Evolutionary conservation across 192 early-diverging fungal genomes (phyloP), one percentile per base, ranked within the genome.

Genomic region (Spinellus fusiger): DNA sequence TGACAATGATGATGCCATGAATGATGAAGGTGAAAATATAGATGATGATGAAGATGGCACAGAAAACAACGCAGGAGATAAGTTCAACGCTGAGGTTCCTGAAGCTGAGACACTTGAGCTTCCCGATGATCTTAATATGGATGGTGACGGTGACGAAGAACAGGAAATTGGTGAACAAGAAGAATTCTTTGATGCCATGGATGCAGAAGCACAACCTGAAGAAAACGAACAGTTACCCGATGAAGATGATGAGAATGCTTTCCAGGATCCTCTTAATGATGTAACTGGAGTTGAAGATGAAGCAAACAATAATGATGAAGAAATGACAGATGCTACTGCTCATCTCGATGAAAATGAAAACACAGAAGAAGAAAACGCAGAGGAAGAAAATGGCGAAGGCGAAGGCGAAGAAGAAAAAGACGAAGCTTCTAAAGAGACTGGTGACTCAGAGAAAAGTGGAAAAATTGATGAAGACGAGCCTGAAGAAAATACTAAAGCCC

Each of bases 21-120:
- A 77, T 5, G 81, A 83, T 1, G 72, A 77, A 15, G 71, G 65
- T 29, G 68, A 68, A 1, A 68, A 61, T 3, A 68, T 71, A 16
- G 72, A 80, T 34, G 71, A 73, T 51, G 69, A 73, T 28, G 77
- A 83, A 32, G 70, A 73, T 8, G 58, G 60, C 6, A 35, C 70
- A 7, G 75, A 75, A 18, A 82, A 80, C 38, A 73, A 69, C 29
- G 78, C 80, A 40, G 71, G 72, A 22, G 80, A 80, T 4, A 66
- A 76, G 26, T 38, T 78, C 47, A 62, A 77, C 56, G 74, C 77
- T 18, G 77, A 81, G 34, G 76, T 84, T 38, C 84, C 84, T 26
- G 86, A 86, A 68, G 88, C 89, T 4, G 87, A 91, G 47, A 86
- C 83, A 27, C 64, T 88, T 59, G 87, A 92, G 34, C 68, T 93